These are phyloP conservation scores for Mentha longifolia DNA, from an alignment of 257 asterid species.

Conservation along the genomic window DNA sequence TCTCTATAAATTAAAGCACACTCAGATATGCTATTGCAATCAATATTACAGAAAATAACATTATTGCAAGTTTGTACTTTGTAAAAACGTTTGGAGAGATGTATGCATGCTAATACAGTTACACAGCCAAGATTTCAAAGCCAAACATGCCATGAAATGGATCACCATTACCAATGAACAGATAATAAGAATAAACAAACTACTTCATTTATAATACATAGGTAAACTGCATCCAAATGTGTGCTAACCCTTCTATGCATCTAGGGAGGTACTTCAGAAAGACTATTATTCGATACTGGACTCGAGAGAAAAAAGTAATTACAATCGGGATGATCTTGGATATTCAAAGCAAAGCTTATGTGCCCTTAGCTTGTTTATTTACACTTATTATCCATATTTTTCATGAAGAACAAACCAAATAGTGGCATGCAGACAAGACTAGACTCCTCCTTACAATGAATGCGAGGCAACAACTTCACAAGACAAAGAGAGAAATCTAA, in stretches of 20 bases:
- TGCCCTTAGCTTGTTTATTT: background rate
- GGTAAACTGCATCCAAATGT: background rate
- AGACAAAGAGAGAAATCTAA: slow-evolving; percentile 7
- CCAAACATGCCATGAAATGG: slow-evolving; percentile 21
- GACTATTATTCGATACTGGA: background rate
- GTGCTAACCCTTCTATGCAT: background rate
- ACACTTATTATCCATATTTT: background rate
- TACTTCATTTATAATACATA: background rate
- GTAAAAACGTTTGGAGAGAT: slow-evolving; percentile 20
- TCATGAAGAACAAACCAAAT: background rate
- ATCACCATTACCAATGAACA: background rate
- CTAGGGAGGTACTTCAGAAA: background rate
- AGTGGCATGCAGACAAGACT: slow-evolving; percentile 15
- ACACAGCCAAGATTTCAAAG: slow-evolving; percentile 5
- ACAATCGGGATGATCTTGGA: background rate
- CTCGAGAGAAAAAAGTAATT: background rate
- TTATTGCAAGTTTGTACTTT: slow-evolving; percentile 7
- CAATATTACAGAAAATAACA: slow-evolving; percentile 32
- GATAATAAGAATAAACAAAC: background rate
- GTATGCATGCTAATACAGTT: slow-evolving; percentile 10
- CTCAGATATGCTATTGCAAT: slow-evolving; percentile 21
- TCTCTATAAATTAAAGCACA: slow-evolving; percentile 28
- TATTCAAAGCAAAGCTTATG: background rate
- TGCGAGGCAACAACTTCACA: background rate
- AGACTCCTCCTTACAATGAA: slow-evolving; percentile 21